phyloP scores from a whole-genome alignment of 2,329 filamentous ascomycete genomes.

The Claviceps sp. region DNA sequence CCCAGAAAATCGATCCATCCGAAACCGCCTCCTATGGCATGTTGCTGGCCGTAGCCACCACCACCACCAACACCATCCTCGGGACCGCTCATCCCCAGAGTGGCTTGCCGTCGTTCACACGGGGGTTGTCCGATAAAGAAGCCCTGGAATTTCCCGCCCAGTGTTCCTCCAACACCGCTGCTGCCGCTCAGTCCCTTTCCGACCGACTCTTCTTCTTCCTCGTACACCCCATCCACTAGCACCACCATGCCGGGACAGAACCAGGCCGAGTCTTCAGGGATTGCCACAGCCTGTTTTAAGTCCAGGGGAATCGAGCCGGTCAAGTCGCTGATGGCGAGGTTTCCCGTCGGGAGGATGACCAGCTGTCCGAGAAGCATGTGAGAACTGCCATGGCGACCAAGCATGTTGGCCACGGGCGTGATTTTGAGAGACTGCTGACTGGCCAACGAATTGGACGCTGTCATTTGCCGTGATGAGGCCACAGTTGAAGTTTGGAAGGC shows the following conservation, averaged over 20 bases:
- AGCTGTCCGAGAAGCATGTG: slow-evolving; percentile 83
- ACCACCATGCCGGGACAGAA: slow-evolving; percentile 95
- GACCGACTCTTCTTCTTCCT: slow-evolving; percentile 68
- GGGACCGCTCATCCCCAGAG: slow-evolving; percentile 55
- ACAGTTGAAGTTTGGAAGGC: slow-evolving; percentile 78
- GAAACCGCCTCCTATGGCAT: slow-evolving; percentile 65
- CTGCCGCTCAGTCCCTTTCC: slow-evolving; percentile 61
- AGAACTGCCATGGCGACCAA: slow-evolving; percentile 68
- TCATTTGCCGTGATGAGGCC: slow-evolving; percentile 40
- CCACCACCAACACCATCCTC: slow-evolving; percentile 25
- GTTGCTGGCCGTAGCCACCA: slow-evolving; percentile 34
- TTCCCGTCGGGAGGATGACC: slow-evolving; percentile 66
- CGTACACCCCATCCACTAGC: slow-evolving; percentile 88
- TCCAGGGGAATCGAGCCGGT: slow-evolving; percentile 82
- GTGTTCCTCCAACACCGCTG: slow-evolving; percentile 74
- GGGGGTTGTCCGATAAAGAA: slow-evolving; percentile 88
- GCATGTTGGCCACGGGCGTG: slow-evolving; percentile 65
- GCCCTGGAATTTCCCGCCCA: slow-evolving; percentile 83
- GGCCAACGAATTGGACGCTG: slow-evolving; percentile 46
- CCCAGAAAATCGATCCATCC: slow-evolving; percentile 97
- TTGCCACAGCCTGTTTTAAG: slow-evolving; percentile 62
- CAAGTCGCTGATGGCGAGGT: slow-evolving; percentile 70
- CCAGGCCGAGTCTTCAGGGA: slow-evolving; percentile 80
- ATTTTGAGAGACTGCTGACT: slow-evolving; percentile 66
- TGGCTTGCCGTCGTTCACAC: slow-evolving; percentile 69